Conservation (phyloP, 169 alveolate species). For the Plasmodium berghei region DNA sequence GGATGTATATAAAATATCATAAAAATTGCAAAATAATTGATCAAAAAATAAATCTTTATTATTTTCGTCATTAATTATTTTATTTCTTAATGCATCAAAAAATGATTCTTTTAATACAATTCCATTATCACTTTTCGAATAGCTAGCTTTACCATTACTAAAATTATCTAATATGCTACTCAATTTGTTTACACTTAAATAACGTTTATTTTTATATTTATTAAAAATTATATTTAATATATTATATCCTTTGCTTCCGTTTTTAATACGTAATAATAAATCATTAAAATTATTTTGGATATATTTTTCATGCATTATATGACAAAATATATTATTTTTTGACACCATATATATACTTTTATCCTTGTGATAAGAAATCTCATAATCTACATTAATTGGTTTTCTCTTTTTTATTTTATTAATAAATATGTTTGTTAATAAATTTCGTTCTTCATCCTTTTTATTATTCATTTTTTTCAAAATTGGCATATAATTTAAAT, state of each 20-base stretch:
- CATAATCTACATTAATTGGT: conserved; percentile 69
- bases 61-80: conserved; percentile 48
- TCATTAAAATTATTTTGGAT: conserved; percentile 53
- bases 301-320: conserved; percentile 67
- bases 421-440: conserved; percentile 49
- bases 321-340: conserved; percentile 63
- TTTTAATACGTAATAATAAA: conserved; percentile 47
- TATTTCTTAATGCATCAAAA: conserved; percentile 32
- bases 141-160: background rate
- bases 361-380: conserved; percentile 41
- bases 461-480: background rate
- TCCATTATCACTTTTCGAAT: conserved; percentile 12
- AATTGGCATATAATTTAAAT: conserved; percentile 57
- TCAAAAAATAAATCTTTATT: conserved; percentile 35
- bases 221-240: conserved; percentile 49
- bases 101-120: conserved; percentile 18
- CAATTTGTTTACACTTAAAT: conserved; percentile 38
- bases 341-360: conserved; percentile 48
- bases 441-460: conserved; percentile 7
- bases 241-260: conserved; percentile 71
- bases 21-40: conserved; percentile 40
- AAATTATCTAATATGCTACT: conserved; percentile 9
- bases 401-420: conserved; percentile 36
- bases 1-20: conserved; percentile 15
- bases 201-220: conserved; percentile 62